Base-by-base conservation (phyloP, 2,329 filamentous ascomycete species). In the Camillea tinctor region DNA sequence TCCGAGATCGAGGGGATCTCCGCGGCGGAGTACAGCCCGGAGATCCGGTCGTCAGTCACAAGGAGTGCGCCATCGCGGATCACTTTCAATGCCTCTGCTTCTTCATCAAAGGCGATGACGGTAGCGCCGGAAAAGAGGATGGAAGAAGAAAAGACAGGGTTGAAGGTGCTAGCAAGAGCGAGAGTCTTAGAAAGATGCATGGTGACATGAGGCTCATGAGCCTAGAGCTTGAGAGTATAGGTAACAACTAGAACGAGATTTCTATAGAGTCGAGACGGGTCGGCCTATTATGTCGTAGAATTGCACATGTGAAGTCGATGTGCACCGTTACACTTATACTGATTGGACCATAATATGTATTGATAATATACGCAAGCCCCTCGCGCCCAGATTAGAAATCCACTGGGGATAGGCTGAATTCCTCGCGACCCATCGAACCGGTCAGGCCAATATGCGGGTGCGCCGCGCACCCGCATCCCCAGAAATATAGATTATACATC, bases 11-110 rank as follows among this genome's bases (percentile, higher is more conserved):
- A 30, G 26, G 62, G 58, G 2, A 66, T 64, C 5, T 55, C 53
- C 17, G 69, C 61, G 22, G 63, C 61, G 1, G 67, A 52, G 54
- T 71, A 73, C 50, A 76, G 69, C 7, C 64, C 68, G 1, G 68
- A 64, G 50, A 78, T 76, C 3, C 63, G 64, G 61, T 77, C 74
- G 13, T 70, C 67, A 4, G 70, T 71, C 2, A 77, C 64, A 4
- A 78, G 68, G 13, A 78, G 52, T 0, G 75, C 72, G 40, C 71
- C 71, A 54, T 70, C 59, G 7, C 70, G 68, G 51, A 71, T 66
- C 8, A 72, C 67, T 17, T 66, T 50, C 30, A 76, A 63, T 3
- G 62, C 59, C n/a, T 70, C 60, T 19, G 53, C 64, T n/a, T 61
- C 57, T 22, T 67, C 64, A 36, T 71, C 65, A 17, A 68, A 72